Percentiles rank a stretch among this genome's conserved stretches.
phyloP scores from a whole-genome alignment of 2,329 filamentous ascomycete genomes.

The Aspergillus costaricaensis region DNA sequence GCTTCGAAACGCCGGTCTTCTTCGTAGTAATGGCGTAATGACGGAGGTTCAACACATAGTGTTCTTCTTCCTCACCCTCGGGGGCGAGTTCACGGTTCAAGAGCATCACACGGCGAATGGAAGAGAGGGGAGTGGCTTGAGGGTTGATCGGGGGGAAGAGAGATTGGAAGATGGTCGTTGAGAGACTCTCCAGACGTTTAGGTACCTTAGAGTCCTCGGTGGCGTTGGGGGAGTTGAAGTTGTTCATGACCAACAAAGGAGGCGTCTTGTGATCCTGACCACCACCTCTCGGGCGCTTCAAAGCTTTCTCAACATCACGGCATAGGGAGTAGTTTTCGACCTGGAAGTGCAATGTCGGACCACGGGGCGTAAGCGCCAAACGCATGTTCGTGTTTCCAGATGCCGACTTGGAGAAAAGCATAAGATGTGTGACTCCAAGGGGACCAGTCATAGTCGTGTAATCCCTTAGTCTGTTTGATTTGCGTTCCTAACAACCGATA shows the following conservation, averaged over 20 bases:
- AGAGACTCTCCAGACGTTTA: slow-evolving; percentile 88
- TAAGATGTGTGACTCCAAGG: slow-evolving; percentile 85
- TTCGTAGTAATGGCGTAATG: slow-evolving; percentile 96
- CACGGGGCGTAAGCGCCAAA: slow-evolving; percentile 81
- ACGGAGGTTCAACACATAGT: slow-evolving; percentile 81
- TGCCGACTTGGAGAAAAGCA: slow-evolving; percentile 88
- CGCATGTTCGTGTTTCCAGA: slow-evolving; percentile 91
- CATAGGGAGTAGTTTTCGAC: slow-evolving; percentile 93
- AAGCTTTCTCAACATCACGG: slow-evolving; percentile 82
- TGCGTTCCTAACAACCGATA: slow-evolving; percentile 62
- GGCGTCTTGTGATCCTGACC: slow-evolving; percentile 84
- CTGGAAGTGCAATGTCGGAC: slow-evolving; percentile 89
- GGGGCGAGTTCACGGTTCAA: slow-evolving; percentile 72
- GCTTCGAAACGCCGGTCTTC: slow-evolving; percentile 78
- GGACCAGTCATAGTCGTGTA: slow-evolving; percentile 96
- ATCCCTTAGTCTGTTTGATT: slow-evolving; percentile 84
- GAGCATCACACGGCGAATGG: slow-evolving; percentile 88
- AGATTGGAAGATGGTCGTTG: slow-evolving; percentile 93
- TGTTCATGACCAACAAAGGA: slow-evolving; percentile 97
- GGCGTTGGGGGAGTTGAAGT: slow-evolving; percentile 70
- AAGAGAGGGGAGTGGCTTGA: slow-evolving; percentile 81
- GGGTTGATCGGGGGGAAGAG: slow-evolving; percentile 96
- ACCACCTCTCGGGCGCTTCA: slow-evolving; percentile 78
- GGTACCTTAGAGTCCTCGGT: slow-evolving; percentile 68
- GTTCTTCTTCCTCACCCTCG: slow-evolving; percentile 55